Evolutionary conservation across 305 asterid species (phyloP), one percentile per base, ranked within the genome.

Genomic region (Striga hermonthica): DNA sequence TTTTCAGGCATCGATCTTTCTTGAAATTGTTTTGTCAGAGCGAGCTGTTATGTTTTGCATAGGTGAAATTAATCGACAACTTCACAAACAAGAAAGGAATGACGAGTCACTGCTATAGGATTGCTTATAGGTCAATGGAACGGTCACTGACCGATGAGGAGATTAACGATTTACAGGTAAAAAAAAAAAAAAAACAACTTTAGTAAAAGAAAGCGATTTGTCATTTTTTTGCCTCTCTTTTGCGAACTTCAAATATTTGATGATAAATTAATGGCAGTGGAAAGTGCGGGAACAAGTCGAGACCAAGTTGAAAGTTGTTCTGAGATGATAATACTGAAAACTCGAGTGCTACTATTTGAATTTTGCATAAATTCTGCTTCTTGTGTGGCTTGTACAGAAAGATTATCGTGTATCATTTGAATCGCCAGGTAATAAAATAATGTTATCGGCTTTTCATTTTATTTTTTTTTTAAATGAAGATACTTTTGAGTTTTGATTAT

Each of bases 101-200:
- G 90, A 87, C 94, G 13, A 92, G 98, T 75, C 96, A 89, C 52
- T 92, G 98, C 67, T 92, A 92, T 62, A 80, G 98, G 69, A 84
- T 92, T 50, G 84, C 91, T 7, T 92, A 89, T 74, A 84, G 97
- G 61, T 92, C 98, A 16, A 87, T 83, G 96, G 96, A 92, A 66
- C 86, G 91, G 11, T 92, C 97, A 41, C 88, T 92, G 70, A 89
- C 89, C 6, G 96, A 92, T 13, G 98, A 87, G 55, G 98, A 92
- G 82, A 92, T 92, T 45, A 92, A 92, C 44, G 94, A 86, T 28
- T 77, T 89, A 69, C 98, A 92, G 94, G 98, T 88, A 67, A 37
- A 22, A 22, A 22, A 22, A 22, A 22, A 22, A n/a, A n/a, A n/a
- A n/a, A n/a, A n/a, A n/a, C n/a, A 49, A 31, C 28, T 22, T 39